Evolutionary conservation across 768 basidiomycete genomes (phyloP), one percentile per base, ranked within the genome.

Genomic region (Agrocybe pediades): DNA sequence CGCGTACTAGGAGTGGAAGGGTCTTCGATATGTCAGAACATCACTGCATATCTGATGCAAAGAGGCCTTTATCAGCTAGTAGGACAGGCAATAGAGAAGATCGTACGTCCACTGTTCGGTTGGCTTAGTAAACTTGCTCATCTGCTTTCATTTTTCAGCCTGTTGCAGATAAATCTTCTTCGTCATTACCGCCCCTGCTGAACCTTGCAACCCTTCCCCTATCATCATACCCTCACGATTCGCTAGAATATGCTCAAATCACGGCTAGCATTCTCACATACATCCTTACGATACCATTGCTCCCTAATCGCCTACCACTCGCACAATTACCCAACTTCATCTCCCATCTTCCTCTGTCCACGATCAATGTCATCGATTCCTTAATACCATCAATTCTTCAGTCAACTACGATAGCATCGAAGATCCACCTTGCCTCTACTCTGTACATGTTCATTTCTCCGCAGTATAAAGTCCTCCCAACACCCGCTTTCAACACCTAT

Each of bases 231-330:
- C 63, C 61, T 23, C 41, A 56, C 1, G 29, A 58, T 40, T 59
- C 63, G 1, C 60, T 64, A 1, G 48, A 61, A 41, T 74, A 72
- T 59, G 23, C 67, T 6, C 59, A 56, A 55, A 66, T 74, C 40
- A 62, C 87, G 15, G 57, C 68, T 25, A 62, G 68, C 16, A 61
- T 89, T 24, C 59, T 90, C 49, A 63, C 73, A 15, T 68, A 74
- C 55, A 82, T 95, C 50, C 74, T 96, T 53, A 79, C 86, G 1
- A 74, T 95, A 41, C 88, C 90, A 0, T 71, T 92, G 0, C 78
- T 98, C 0, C 92, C 92, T 1, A 88, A 90, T 67, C 87, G 84
- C 7, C 73, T 89, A 42, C 88, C 83, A 29, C 73, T 86, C 19
- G 67, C 71, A 0, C 78, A 83, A 19, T 78, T 96, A 29, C 83